Conservation (phyloP, 2,329 filamentous ascomycete species). For the Monilinia vaccinii-corymbosi region DNA sequence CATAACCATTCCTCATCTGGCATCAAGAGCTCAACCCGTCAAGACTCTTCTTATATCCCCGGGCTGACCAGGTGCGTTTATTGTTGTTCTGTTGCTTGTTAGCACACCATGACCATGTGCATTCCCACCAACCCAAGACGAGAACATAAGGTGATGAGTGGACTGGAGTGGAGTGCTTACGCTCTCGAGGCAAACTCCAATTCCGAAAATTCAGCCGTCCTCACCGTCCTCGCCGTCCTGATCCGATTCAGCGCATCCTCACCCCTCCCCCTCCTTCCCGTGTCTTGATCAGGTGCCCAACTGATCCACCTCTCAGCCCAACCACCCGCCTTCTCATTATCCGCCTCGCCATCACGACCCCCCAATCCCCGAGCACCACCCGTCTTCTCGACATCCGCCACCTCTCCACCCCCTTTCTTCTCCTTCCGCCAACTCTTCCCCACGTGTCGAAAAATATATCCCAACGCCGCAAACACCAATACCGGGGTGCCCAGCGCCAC, state of each 20-base stretch:
- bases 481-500: slow-evolving; percentile 52
- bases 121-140: neutral
- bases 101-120: neutral
- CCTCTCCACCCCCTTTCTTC: neutral
- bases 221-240: neutral
- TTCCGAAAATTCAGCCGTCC: neutral
- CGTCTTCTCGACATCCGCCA: neutral
- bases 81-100: neutral
- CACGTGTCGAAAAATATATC: slow-evolving; percentile 29
- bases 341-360: neutral
- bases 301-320: slow-evolving; percentile 5
- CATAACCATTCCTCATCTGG: neutral
- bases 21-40: neutral
- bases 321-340: neutral
- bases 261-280: neutral
- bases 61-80: neutral
- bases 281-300: neutral
- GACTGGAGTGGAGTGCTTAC: neutral
- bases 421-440: slow-evolving; percentile 3
- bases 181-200: neutral
- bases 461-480: slow-evolving; percentile 41
- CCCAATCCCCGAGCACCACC: neutral
- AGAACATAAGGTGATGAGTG: too few species aligned
- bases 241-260: neutral
- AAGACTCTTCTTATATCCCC: neutral